Evolutionary conservation across 768 basidiomycete genomes (phyloP), one percentile per base, ranked within the genome.

Genomic region (Saitozyma sp.): DNA sequence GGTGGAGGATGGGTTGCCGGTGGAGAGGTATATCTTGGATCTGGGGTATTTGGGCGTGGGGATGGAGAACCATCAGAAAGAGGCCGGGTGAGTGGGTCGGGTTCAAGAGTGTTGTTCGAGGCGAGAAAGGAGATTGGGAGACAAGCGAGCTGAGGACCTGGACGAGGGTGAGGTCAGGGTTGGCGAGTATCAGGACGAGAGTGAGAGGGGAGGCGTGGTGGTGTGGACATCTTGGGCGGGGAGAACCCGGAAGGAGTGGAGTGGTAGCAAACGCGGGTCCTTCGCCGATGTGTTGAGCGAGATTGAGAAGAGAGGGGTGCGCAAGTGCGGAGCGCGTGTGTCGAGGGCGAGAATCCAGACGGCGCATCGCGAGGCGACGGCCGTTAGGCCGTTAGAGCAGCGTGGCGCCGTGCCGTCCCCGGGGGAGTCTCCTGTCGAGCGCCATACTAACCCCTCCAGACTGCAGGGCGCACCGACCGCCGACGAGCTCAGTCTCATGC

Each of bases 21-120:
- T 96, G n/a, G 94, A 98, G 76, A 85, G 93, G 3, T 96, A 90
- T 78, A 84, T 95, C 17, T 92, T 96, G 77, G 87, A 91, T 20
- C 77, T 95, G n/a, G 87, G 88, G 63, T 89, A 84, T 76, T 88
- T 94, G 86, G 75, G 54, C 50, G 37, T 74, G 40, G 62, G 64
- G 13, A 61, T 54, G 54, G 60, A 65, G 39, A 63, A 64, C 19
- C 40, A 62, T 19, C 55, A 68, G 20, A 62, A 56, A 53, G 59
- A 63, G 11, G 56, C 61, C 16, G 65, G 66, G 65, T 68, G 61
- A 60, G 68, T 64, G 39, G 19, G 2, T 57, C 56, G 9, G 41
- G 40, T 19, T 17, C 13, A 2, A 46, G 11, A 43, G 11, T 10
- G 39, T 6, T 55, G 16, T 40, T 37, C 16, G 13, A 9, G 54